These are phyloP conservation scores for Telopea speciosissima DNA, from an alignment of 177 flowering plant genomes.

Conservation along the genomic window DNA sequence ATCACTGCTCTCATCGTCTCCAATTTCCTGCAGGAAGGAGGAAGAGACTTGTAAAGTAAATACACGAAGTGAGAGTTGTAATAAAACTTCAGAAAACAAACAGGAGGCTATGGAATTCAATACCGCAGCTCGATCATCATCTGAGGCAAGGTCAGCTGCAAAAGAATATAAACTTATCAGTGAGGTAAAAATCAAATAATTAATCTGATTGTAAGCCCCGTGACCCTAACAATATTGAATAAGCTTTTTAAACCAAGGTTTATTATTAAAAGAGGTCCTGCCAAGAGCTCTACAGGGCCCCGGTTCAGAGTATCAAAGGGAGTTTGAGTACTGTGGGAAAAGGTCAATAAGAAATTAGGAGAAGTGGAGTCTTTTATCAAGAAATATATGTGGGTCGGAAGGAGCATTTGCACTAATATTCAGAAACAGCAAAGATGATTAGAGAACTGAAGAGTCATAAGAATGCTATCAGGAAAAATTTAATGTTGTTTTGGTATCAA, in stretches of 20 bases:
- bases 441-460: neutral
- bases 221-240: neutral
- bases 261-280: neutral
- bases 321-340: neutral
- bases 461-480: neutral
- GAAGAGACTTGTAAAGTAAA: neutral
- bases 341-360: neutral
- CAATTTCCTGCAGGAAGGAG: conserved; percentile 30
- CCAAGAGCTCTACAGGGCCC: neutral
- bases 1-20: conserved; percentile 51
- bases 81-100: neutral
- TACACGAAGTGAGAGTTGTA: neutral
- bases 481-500: neutral
- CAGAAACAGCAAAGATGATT: neutral
- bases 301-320: neutral
- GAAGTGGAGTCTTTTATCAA: neutral
- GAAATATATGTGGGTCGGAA: neutral
- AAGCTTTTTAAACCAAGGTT: neutral
- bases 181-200: neutral
- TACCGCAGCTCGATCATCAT: conserved; percentile 38
- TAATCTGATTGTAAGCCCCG: neutral
- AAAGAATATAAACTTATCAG: conserved; percentile 6
- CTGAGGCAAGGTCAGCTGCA: conserved; percentile 61
- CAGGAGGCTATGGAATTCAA: conserved; percentile 9
- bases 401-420: neutral